A percentile compares a stretch with the other conserved stretches of the same genome.
These are phyloP conservation scores for Pecoramyces ruminantium DNA, from an alignment of 192 early-diverging fungal genomes.

Conservation along the genomic window DNA sequence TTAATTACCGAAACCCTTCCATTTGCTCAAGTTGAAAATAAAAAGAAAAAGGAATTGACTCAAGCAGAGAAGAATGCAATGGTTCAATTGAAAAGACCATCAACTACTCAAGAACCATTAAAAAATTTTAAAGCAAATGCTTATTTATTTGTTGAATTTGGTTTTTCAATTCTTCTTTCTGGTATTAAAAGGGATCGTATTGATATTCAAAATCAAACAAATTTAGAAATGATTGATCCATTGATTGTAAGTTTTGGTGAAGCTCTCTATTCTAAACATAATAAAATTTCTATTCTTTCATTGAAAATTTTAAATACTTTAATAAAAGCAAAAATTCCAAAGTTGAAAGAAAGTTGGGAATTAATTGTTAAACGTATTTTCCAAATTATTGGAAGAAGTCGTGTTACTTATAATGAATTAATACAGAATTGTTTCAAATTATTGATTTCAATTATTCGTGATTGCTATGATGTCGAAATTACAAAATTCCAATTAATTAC, in stretches of 20 bases:
- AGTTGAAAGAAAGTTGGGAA: conserved; percentile 41
- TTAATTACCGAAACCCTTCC: conserved; percentile 75
- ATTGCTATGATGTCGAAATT: conserved; percentile 48
- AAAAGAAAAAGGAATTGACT: conserved; percentile 19
- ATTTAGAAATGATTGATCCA: conserved; percentile 56
- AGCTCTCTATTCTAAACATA: conserved; percentile 67
- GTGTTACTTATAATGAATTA: conserved; percentile 41
- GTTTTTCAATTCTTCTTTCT: conserved; percentile 61
- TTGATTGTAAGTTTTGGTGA: conserved; percentile 68
- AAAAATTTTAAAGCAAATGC: conserved; percentile 74
- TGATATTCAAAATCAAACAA: conserved; percentile 21
- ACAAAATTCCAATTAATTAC: conserved; percentile 58
- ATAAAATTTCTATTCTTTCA: conserved; percentile 42
- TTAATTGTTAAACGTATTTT: conserved; percentile 66
- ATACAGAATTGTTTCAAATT: conserved; percentile 70
- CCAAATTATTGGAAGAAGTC: conserved; percentile 43
- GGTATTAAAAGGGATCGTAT: conserved; percentile 32
- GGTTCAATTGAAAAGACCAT: conserved; percentile 48
- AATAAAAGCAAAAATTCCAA: conserved; percentile 53
- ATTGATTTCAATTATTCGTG: conserved; percentile 61
- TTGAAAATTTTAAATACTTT: conserved; percentile 57
- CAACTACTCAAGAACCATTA: conserved; percentile 29
- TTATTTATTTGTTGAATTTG: conserved; percentile 85
- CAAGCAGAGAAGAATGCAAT: conserved; percentile 34
- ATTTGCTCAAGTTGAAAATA: conserved; percentile 33